These are phyloP conservation scores for Cytospora chrysosperma DNA, from an alignment of 2,329 filamentous ascomycete species.

Conservation along the genomic window DNA sequence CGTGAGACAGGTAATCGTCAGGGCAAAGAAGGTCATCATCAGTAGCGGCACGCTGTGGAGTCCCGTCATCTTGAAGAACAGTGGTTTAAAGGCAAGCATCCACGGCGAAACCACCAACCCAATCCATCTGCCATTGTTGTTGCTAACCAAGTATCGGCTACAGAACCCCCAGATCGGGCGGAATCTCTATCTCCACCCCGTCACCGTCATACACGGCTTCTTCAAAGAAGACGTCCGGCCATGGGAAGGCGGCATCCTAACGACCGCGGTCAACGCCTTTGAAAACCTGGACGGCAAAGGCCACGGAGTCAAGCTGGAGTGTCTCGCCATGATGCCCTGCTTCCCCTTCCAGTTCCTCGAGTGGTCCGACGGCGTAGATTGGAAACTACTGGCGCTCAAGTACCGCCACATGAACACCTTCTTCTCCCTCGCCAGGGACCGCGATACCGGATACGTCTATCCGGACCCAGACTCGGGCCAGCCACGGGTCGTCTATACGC, in stretches of 20 bases:
- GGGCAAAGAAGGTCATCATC: constrained; percentile 72
- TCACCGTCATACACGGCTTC: constrained; percentile 55
- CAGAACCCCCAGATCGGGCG: constrained; percentile 77
- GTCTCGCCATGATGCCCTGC: constrained; percentile 66
- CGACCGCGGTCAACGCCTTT: constrained; percentile 70
- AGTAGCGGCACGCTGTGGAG: constrained; percentile 71
- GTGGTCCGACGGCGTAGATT: constrained; percentile 65
- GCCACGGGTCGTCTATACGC: constrained; percentile 64
- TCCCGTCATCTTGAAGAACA: constrained; percentile 70
- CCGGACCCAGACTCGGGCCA: constrained; percentile 64
- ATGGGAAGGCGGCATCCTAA: constrained; percentile 72
- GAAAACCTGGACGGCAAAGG: constrained; percentile 75
- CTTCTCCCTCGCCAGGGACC: constrained; percentile 70
- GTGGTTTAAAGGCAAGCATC: constrained; percentile 61
- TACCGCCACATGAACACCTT: constrained; percentile 66
- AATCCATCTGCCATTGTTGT: not conserved
- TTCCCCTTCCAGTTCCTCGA: constrained; percentile 59
- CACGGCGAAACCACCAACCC: fast-evolving
- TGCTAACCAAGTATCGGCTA: not conserved
- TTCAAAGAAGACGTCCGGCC: constrained; percentile 65
- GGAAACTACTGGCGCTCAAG: constrained; percentile 65
- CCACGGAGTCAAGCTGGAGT: constrained; percentile 77
- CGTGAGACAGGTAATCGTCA: constrained; percentile 64
- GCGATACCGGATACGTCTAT: constrained; percentile 69
- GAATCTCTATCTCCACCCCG: constrained; percentile 81